phyloP scores from a whole-genome alignment of 1,284 basidiomycete genomes.

The Marasmius oreades region DNA sequence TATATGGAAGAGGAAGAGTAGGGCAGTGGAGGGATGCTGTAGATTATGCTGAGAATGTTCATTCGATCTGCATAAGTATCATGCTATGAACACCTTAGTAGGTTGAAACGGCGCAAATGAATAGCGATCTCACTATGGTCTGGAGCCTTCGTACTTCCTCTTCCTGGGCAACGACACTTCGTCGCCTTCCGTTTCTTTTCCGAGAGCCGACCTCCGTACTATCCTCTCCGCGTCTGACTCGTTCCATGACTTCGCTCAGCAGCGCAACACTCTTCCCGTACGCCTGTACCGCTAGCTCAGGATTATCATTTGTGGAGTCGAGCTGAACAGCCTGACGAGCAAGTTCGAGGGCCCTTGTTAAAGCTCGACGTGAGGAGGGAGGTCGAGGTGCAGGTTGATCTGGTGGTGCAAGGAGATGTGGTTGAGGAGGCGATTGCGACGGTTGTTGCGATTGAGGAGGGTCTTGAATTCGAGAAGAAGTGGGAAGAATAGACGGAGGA shows the following conservation, averaged over 20 bases:
- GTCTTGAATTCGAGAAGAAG: conserved; percentile 32
- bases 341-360: conserved; percentile 77
- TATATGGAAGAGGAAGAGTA: conserved; percentile 57
- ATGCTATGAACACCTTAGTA: conserved; percentile 46
- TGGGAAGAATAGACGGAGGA: conserved; percentile 44
- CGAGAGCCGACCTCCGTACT: conserved; percentile 52
- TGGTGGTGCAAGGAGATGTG: conserved; percentile 27
- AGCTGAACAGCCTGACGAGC: conserved; percentile 79
- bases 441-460: conserved; percentile 37
- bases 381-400: conserved; percentile 36
- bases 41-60: conserved; percentile 83
- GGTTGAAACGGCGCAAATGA: conserved; percentile 6
- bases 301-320: conserved; percentile 79
- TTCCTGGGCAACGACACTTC: conserved; percentile 80
- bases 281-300: conserved; percentile 74
- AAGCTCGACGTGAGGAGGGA: conserved; percentile 73
- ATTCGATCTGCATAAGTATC: conserved; percentile 86
- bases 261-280: conserved; percentile 80
- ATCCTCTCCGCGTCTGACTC: conserved; percentile 79
- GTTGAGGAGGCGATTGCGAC: conserved; percentile 19
- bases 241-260: conserved; percentile 82
- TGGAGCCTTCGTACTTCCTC: conserved; percentile 78
- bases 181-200: conserved; percentile 54
- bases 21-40: conserved; percentile 72
- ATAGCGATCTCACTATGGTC: conserved; percentile 63